A percentile compares a stretch with the other conserved stretches of the same genome.
Conservation (phyloP, 768 basidiomycete genomes). For the Pholiota molesta region DNA sequence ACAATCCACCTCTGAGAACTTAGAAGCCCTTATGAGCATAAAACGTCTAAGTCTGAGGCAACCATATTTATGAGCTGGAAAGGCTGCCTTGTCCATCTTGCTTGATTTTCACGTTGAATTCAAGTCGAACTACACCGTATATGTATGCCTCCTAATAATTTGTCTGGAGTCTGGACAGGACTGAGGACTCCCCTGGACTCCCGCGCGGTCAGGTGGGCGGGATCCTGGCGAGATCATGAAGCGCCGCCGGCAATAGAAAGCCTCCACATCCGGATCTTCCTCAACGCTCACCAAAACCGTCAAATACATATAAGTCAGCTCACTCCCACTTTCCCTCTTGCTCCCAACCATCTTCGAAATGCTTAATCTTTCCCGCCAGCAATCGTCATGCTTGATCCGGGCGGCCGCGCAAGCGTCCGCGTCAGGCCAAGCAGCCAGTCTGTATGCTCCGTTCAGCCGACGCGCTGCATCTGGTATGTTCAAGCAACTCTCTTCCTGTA, state of each 20-base stretch:
- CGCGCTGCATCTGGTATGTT: slow-evolving; percentile 33
- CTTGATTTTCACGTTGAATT: too few relatives aligned
- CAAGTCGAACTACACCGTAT: too few relatives aligned
- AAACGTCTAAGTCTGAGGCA: too few relatives aligned
- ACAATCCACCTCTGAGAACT: too few relatives aligned
- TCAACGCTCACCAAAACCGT: not conserved
- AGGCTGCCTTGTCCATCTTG: too few relatives aligned
- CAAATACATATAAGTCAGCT: slow-evolving; percentile 2
- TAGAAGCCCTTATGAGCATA: too few relatives aligned
- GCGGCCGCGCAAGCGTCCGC: slow-evolving; percentile 6
- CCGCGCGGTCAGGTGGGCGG: not conserved
- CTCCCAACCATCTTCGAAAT: slow-evolving; percentile 5
- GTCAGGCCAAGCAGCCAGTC: slow-evolving; percentile 4
- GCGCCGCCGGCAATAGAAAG: not conserved
- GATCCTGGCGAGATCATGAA: not conserved
- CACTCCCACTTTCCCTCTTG: not conserved
- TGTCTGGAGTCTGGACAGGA: too few relatives aligned
- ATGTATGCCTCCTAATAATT: too few relatives aligned
- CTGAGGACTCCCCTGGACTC: too few relatives aligned
- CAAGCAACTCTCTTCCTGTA: not conserved
- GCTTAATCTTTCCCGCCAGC: slow-evolving; percentile 18
- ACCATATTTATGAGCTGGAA: too few relatives aligned
- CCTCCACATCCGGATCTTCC: not conserved
- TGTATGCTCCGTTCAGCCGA: slow-evolving; percentile 12
- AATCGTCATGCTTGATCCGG: slow-evolving; percentile 12